A percentile compares a stretch with the other conserved stretches of the same genome.
phyloP scores from a whole-genome alignment of 257 asterid genomes.

The Linaria vulgaris region DNA sequence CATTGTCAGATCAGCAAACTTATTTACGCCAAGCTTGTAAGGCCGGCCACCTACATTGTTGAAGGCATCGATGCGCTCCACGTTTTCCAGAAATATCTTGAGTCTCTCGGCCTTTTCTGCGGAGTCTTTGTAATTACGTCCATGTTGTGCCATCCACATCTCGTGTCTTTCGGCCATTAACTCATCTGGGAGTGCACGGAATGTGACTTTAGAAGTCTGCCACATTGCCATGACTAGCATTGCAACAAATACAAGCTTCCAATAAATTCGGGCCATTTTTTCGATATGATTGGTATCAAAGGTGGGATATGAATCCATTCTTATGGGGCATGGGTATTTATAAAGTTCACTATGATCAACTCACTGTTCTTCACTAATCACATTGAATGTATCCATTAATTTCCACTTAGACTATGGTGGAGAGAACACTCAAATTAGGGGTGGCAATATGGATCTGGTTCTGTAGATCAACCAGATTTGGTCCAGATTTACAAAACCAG shows the following conservation, averaged over 20 bases:
- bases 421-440: too few species aligned
- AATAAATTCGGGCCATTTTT: constrained; percentile 7
- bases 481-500: too few species aligned
- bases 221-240: background rate
- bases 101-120: background rate
- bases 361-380: too few species aligned
- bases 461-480: too few species aligned
- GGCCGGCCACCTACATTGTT: background rate
- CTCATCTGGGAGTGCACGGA: background rate
- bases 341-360: too few species aligned
- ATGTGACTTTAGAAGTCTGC: background rate
- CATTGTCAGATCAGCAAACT: background rate
- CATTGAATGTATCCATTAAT: too few species aligned
- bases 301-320: too few species aligned
- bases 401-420: too few species aligned
- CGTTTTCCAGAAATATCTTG: background rate
- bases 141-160: constrained; percentile 1
- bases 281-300: background rate
- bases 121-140: background rate
- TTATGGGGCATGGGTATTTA: too few species aligned
- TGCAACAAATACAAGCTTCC: background rate
- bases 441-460: too few species aligned
- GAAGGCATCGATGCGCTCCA: background rate
- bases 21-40: too few species aligned
- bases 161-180: constrained; percentile 10